Conservation (phyloP, 2,329 filamentous ascomycete species). For the Colletotrichum trifolii region DNA sequence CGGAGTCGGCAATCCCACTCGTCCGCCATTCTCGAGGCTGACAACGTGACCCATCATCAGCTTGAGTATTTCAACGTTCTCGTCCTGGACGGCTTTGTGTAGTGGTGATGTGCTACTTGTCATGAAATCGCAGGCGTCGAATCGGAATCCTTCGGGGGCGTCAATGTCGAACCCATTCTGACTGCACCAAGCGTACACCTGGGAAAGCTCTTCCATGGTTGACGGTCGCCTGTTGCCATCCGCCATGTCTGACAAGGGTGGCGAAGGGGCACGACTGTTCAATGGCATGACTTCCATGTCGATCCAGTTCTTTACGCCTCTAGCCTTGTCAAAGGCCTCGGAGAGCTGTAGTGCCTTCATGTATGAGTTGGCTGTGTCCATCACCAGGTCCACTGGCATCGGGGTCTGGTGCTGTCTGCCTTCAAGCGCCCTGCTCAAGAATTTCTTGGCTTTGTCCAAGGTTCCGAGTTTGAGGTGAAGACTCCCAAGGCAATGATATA, state of each 20-base stretch:
- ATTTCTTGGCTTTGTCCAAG: conserved; percentile 36
- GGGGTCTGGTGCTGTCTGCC: conserved; percentile 38
- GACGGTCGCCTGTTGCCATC: conserved; percentile 5
- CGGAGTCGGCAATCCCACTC: conserved; percentile 40
- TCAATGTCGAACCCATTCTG: conserved; percentile 43
- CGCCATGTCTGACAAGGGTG: conserved; percentile 1
- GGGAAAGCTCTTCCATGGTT: conserved; percentile 33
- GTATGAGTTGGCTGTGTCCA: conserved; percentile 42
- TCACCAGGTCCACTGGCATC: conserved; percentile 34
- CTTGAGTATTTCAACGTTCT: conserved; percentile 41
- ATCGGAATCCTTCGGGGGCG: conserved; percentile 39
- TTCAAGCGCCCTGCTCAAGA: conserved; percentile 40
- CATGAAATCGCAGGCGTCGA: conserved; percentile 39
- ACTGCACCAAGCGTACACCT: conserved; percentile 42
- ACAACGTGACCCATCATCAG: conserved; percentile 41
- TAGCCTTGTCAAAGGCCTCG: conserved; percentile 42
- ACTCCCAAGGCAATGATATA: conserved; percentile 44
- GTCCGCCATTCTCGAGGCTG: conserved; percentile 39
- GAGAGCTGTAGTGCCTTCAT: conserved; percentile 39
- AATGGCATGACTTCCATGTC: conserved; percentile 18
- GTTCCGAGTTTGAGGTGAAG: conserved; percentile 39
- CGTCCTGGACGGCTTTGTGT: conserved; percentile 40
- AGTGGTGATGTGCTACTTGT: conserved; percentile 40
- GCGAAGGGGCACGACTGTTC: conserved; percentile 15
- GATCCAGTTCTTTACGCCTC: conserved; percentile 42